Evolutionary conservation across 2,329 filamentous ascomycete species (phyloP), one percentile per base, ranked within the genome.

Genomic region (Penicillium fuscoglaucum): DNA sequence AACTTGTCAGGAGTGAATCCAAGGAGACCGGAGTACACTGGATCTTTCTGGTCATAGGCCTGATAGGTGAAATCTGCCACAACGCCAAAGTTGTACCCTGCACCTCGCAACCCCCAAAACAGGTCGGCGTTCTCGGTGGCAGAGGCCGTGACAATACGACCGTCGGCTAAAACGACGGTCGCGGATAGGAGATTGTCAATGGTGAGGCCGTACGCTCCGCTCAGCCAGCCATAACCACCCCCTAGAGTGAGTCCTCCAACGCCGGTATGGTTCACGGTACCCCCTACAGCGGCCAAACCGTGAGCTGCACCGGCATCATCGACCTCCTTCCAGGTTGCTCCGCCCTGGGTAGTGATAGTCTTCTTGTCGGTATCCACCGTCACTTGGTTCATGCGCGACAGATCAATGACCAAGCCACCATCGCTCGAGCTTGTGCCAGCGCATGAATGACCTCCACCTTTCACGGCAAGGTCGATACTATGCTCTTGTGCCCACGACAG

Each of bases 201-300:
- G 0, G 77, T 77, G 7, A 87, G 74, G 0, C 87, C 87, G 52
- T 84, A 74, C 33, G 75, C 73, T 0, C 83, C 81, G 28, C 78
- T 81, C 17, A 88, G 72, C 70, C 82, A 80, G 1, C 86, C 84
- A 64, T 84, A 85, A 1, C 85, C 85, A 26, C 84, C 85, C 0
- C 83, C 83, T 1, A 87, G 69, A 0, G 81, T 80, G 15, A 87
- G 73, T 0, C 83, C 86, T 2, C 83, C 85, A 6, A 88, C 82
- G 6, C 86, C 85, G 1, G 84, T 87, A 61, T 87, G 83, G 43
- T 83, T 83, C 10, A 87, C 83, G 0, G 85, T 86, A 3, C 86
- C 86, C 9, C 84, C 85, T 0, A 87, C 82, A 1, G 84, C 84
- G 2, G 84, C 85, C 41, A 87, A 77, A 0, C 79, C 80, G 62